phyloP scores from a whole-genome alignment of 805 yeast species.

The Metschnikowia kofuensis region DNA sequence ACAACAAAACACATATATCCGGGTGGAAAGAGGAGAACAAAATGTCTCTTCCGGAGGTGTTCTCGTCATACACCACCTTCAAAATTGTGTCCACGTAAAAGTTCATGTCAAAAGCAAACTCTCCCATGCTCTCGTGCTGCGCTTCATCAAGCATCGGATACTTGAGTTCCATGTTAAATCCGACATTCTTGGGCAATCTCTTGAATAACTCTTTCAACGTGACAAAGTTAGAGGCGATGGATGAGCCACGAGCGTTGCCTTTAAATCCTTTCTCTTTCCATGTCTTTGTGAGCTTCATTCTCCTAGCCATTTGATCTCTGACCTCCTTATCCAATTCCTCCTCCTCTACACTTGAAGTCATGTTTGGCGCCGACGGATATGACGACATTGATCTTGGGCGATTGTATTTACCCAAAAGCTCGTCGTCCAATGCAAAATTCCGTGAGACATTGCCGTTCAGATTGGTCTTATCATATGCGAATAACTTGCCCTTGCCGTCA shows the following conservation, averaged over 20 bases:
- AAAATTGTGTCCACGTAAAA: slow-evolving; percentile 86
- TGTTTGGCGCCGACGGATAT: slow-evolving; percentile 34
- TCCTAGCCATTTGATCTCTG: slow-evolving; percentile 43
- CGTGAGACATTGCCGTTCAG: slow-evolving; percentile 16
- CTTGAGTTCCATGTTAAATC: slow-evolving; percentile 92
- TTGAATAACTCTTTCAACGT: slow-evolving; percentile 81
- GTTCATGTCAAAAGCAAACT: slow-evolving; percentile 77
- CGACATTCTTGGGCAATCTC: slow-evolving; percentile 78
- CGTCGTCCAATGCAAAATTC: slow-evolving; percentile 35
- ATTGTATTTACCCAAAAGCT: slow-evolving; percentile 28
- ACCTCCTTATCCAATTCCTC: slow-evolving; percentile 40
- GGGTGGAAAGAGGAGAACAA: slow-evolving; percentile 94
- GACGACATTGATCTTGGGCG: slow-evolving; percentile 42
- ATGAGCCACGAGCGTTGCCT: slow-evolving; percentile 87
- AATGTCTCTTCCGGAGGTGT: slow-evolving; percentile 76
- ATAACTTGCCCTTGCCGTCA: slow-evolving; percentile 8
- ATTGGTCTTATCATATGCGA: slow-evolving; percentile 9
- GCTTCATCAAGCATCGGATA: slow-evolving; percentile 96
- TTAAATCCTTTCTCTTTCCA: slow-evolving; percentile 83
- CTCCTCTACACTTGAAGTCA: slow-evolving; percentile 20
- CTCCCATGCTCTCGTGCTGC: slow-evolving; percentile 83
- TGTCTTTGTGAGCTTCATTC: slow-evolving; percentile 86
- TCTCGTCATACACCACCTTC: slow-evolving; percentile 68
- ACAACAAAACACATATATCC: slow-evolving; percentile 79
- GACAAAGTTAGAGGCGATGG: slow-evolving; percentile 89